These are phyloP conservation scores for Phytophthora ohioensis DNA, from an alignment of 352 stramenopile genomes.

Conservation along the genomic window DNA sequence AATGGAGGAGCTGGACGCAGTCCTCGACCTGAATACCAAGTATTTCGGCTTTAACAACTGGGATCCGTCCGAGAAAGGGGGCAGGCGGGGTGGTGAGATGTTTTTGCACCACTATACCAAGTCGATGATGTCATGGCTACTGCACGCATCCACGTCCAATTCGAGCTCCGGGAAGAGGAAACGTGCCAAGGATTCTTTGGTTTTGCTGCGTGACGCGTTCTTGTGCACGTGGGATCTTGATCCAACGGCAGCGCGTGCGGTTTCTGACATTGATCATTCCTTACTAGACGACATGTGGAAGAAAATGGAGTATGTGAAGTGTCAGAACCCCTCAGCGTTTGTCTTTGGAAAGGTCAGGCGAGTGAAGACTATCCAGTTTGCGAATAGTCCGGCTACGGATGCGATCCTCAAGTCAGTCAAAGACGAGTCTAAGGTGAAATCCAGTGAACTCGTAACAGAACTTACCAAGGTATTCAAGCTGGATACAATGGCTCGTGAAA, in stretches of 20 bases:
- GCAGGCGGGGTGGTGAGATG: slow-evolving; percentile 72
- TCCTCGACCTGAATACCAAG: slow-evolving; percentile 74
- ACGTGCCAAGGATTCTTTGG: slow-evolving; percentile 59
- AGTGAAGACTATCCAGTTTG: slow-evolving; percentile 75
- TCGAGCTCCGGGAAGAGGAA: slow-evolving; percentile 64
- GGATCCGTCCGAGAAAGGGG: slow-evolving; percentile 75
- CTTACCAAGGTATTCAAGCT: slow-evolving; percentile 83
- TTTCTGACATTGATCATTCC: slow-evolving; percentile 75
- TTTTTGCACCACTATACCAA: slow-evolving; percentile 89
- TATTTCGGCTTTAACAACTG: slow-evolving; percentile 85
- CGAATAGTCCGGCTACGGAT: slow-evolving; percentile 66
- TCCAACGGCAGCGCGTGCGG: slow-evolving; percentile 62
- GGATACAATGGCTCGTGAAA: slow-evolving; percentile 82
- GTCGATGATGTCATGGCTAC: slow-evolving; percentile 74
- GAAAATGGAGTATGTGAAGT: slow-evolving; percentile 81
- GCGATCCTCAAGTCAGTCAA: slow-evolving; percentile 65
- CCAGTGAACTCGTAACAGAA: slow-evolving; percentile 60
- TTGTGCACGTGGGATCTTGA: slow-evolving; percentile 88
- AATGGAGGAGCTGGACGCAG: slow-evolving; percentile 74
- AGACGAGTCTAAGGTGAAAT: slow-evolving; percentile 67
- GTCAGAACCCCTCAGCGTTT: slow-evolving; percentile 70
- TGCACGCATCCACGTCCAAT: slow-evolving; percentile 65
- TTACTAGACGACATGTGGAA: slow-evolving; percentile 89
- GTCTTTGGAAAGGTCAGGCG: slow-evolving; percentile 77
- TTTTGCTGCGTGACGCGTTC: slow-evolving; percentile 81